phyloP scores from a whole-genome alignment of 1,284 basidiomycete species.

The Gymnopus androsaceus region DNA sequence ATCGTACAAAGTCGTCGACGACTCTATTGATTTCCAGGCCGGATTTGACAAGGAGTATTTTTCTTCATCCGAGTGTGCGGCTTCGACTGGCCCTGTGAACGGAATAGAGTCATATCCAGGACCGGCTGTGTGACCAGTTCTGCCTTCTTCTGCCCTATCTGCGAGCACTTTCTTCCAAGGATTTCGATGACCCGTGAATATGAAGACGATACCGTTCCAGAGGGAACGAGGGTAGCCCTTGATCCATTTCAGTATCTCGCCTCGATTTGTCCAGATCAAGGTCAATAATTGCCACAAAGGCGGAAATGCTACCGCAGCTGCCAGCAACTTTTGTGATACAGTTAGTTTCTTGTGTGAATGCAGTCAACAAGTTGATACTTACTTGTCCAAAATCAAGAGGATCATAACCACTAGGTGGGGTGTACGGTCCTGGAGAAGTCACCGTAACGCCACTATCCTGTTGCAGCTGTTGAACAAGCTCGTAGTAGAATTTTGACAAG shows the following conservation, averaged over 20 bases:
- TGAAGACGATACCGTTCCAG: constrained; percentile 16
- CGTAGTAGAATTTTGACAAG: constrained; percentile 4
- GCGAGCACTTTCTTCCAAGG: constrained; percentile 16
- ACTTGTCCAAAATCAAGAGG: constrained; percentile 17
- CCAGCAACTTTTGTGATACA: constrained; percentile 12
- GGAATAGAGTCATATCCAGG: constrained; percentile 5
- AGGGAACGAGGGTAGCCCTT: constrained; percentile 14
- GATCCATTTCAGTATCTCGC: constrained; percentile 1
- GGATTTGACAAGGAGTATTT: not conserved
- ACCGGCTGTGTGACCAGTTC: not conserved
- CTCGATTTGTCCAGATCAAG: constrained; percentile 2
- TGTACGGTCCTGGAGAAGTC: not conserved
- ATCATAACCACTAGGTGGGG: constrained; percentile 11
- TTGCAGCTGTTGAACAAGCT: not conserved
- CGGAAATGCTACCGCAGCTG: constrained; percentile 14
- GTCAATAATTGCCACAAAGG: constrained; percentile 14
- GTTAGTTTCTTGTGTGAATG: not conserved
- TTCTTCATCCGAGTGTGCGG: not conserved
- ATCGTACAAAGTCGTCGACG: constrained; percentile 1
- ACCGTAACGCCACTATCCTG: not conserved
- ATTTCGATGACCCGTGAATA: constrained; percentile 17
- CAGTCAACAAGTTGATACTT: not conserved
- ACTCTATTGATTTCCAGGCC: not conserved
- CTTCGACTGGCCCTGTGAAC: not conserved
- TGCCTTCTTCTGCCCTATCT: not conserved